Conservation (phyloP, 139 green algal species). For the Limnomonas spitsbergensis region DNA sequence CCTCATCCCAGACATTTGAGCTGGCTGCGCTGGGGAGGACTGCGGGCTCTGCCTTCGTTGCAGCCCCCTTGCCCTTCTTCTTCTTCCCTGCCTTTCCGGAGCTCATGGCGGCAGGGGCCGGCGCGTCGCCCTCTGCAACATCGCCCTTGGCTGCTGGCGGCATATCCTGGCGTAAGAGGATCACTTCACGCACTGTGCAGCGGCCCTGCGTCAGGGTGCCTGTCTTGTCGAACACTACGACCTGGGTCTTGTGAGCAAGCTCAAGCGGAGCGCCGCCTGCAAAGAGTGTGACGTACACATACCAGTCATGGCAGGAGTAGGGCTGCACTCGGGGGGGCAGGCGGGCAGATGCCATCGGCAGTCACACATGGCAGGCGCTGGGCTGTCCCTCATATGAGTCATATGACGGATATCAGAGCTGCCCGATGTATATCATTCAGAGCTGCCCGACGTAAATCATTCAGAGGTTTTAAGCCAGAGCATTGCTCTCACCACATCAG, state of each 20-base stretch:
- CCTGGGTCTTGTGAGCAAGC: slow-evolving; percentile 56
- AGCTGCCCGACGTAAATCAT: too few relatives aligned
- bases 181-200: background rate
- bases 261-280: slow-evolving; percentile 45
- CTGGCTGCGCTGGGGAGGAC: background rate
- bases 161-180: background rate
- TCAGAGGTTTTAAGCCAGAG: too few relatives aligned
- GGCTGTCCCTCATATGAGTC: too few relatives aligned
- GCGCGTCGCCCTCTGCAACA: background rate
- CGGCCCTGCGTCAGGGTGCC: slow-evolving; percentile 8
- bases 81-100: background rate
- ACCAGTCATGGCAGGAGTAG: background rate
- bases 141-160: background rate
- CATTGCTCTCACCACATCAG: too few relatives aligned
- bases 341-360: too few relatives aligned
- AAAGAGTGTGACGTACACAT: background rate
- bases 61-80: too few relatives aligned
- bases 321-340: too few relatives aligned
- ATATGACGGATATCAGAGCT: too few relatives aligned
- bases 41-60: background rate
- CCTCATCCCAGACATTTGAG: slow-evolving; percentile 1
- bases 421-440: too few relatives aligned
- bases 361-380: too few relatives aligned
- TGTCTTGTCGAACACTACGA: slow-evolving; percentile 72
- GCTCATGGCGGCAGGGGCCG: too few relatives aligned